Conservation (phyloP, 1,284 basidiomycete species). For the Tremellales sp. region DNA sequence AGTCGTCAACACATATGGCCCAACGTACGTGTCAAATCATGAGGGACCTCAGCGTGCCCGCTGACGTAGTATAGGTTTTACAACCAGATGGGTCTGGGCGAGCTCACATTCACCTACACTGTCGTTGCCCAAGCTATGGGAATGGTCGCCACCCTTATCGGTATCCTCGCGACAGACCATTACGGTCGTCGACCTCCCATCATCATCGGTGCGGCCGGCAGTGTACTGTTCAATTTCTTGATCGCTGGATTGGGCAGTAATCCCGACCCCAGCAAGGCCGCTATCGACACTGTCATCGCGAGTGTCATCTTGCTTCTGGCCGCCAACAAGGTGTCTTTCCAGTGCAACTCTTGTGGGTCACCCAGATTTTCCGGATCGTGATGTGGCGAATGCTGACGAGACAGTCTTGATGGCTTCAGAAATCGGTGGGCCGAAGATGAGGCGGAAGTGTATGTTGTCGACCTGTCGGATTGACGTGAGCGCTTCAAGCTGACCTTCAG, state of each 20-base stretch:
- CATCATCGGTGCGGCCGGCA: slow-evolving; percentile 11
- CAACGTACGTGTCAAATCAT: no score
- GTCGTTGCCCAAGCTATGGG: slow-evolving; percentile 15
- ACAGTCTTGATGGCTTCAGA: slow-evolving; percentile 14
- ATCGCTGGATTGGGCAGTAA: slow-evolving; percentile 16
- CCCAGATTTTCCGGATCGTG: slow-evolving; percentile 5
- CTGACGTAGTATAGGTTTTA: no score
- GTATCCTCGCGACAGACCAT: slow-evolving; percentile 11
- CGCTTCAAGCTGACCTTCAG: background rate
- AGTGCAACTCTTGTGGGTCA: no score
- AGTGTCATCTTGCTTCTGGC: slow-evolving; percentile 17
- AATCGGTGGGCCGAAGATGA: slow-evolving; percentile 15
- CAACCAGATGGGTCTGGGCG: slow-evolving; percentile 17
- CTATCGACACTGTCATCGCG: slow-evolving; percentile 16
- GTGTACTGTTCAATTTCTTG: slow-evolving; percentile 12
- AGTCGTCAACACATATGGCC: slow-evolving; percentile 20
- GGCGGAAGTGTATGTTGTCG: slow-evolving; percentile 16
- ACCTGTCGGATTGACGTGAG: no score
- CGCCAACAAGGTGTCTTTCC: slow-evolving; percentile 14
- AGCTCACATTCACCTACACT: slow-evolving; percentile 19
- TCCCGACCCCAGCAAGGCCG: slow-evolving; percentile 1
- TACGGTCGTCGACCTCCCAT: slow-evolving; percentile 17
- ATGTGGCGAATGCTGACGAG: background rate
- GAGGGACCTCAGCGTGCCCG: no score
- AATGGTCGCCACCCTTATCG: slow-evolving; percentile 12